Conservation (phyloP, 306 rosid species). For the Crotalaria pallida region DNA sequence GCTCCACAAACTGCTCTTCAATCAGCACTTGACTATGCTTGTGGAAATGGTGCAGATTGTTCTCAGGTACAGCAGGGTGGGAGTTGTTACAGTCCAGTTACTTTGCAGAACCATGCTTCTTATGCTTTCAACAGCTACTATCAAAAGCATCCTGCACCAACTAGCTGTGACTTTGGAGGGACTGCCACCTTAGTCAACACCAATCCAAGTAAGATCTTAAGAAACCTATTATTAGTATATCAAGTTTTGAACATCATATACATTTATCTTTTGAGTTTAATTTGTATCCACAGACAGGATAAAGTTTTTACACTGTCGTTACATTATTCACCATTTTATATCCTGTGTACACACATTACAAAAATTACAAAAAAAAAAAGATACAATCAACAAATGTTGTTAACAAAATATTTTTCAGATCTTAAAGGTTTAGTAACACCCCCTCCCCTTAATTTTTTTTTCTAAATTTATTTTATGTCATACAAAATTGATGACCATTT, state of each 20-base stretch:
- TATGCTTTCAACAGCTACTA: slow-evolving; percentile 91
- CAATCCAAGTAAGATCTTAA: slow-evolving; percentile 72
- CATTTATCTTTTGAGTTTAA: too few relatives aligned
- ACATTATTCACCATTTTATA: too few relatives aligned
- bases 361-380: too few relatives aligned
- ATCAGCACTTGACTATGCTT: slow-evolving; percentile 86
- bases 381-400: too few relatives aligned
- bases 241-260: too few relatives aligned
- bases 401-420: too few relatives aligned
- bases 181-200: slow-evolving; percentile 52
- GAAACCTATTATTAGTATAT: neutral
- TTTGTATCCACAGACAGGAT: too few relatives aligned
- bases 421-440: too few relatives aligned
- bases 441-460: too few relatives aligned
- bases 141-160: slow-evolving; percentile 74
- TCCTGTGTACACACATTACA: too few relatives aligned
- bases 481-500: neutral
- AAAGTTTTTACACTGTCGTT: too few relatives aligned
- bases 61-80: slow-evolving; percentile 82
- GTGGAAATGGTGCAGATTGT: slow-evolving; percentile 81
- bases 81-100: slow-evolving; percentile 65
- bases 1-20: slow-evolving; percentile 59
- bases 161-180: slow-evolving; percentile 96
- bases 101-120: slow-evolving; percentile 86
- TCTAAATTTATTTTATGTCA: too few relatives aligned